These are phyloP conservation scores for Fragaria vesca DNA, from an alignment of 306 rosid genomes.

Conservation along the genomic window DNA sequence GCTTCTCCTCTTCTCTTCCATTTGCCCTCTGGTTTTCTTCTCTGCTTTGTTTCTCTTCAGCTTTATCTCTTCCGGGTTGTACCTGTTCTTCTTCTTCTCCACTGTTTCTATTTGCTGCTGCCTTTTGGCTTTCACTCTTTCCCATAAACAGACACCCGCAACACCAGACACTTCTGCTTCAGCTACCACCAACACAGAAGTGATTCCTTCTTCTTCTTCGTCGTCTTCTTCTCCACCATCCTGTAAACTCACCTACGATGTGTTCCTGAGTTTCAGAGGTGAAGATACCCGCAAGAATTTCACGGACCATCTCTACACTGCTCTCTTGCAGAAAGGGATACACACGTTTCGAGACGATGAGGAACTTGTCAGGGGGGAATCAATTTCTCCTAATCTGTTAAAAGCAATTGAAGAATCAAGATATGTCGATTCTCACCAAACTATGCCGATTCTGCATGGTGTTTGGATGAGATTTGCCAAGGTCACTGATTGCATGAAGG, in stretches of 20 bases:
- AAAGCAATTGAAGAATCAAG: background rate
- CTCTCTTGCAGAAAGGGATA: background rate
- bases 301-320: background rate
- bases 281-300: background rate
- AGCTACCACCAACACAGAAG: background rate
- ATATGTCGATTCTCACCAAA: background rate
- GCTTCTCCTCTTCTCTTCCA: no score
- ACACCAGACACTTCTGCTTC: background rate
- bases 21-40: no score
- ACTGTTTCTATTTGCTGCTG: background rate
- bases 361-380: background rate
- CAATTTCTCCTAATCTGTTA: background rate
- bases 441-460: background rate
- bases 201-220: background rate
- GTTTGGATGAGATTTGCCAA: slow-evolving; percentile 6
- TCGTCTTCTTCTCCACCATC: background rate
- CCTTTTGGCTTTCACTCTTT: background rate
- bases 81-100: background rate
- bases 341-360: background rate
- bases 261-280: background rate
- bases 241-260: background rate
- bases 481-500: background rate
- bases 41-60: no score
- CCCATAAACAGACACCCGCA: background rate
- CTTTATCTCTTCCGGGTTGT: background rate